These are phyloP conservation scores for Teunomyces stri DNA, from an alignment of 805 yeast genomes.

Conservation along the genomic window DNA sequence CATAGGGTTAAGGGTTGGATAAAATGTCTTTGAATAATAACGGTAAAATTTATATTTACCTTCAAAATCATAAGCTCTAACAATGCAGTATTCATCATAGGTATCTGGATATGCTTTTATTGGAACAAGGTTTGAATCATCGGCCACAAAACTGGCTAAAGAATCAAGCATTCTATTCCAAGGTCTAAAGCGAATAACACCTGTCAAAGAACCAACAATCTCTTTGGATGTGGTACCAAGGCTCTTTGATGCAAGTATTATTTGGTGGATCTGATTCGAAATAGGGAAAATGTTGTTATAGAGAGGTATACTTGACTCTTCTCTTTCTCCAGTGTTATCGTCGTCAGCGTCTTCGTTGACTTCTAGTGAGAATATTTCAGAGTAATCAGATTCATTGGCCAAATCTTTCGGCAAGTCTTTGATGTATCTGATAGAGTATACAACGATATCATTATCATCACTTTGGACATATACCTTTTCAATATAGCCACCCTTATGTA, in stretches of 20 bases:
- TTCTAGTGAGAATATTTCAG: constrained; percentile 16
- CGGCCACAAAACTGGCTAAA: constrained; percentile 39
- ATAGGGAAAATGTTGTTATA: constrained; percentile 61
- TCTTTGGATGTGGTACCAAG: constrained; percentile 63
- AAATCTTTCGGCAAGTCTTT: constrained; percentile 48
- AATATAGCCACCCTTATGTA: constrained; percentile 45
- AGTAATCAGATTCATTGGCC: constrained; percentile 42
- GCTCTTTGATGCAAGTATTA: constrained; percentile 30
- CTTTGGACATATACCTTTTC: constrained; percentile 50
- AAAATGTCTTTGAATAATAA: constrained; percentile 33
- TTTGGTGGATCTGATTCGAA: constrained; percentile 59
- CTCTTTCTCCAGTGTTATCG: constrained; percentile 22
- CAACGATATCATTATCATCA: constrained; percentile 24
- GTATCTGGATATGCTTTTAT: constrained; percentile 26
- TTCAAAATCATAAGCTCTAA: constrained; percentile 66
- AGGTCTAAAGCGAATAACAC: constrained; percentile 51
- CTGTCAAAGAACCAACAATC: constrained; percentile 49
- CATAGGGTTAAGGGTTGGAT: constrained; percentile 6
- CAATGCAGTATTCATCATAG: constrained; percentile 32
- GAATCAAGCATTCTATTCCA: constrained; percentile 51
- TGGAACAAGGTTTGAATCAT: constrained; percentile 14
- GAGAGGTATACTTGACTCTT: constrained; percentile 22
- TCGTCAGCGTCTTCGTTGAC: neutral
- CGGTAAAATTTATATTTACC: constrained; percentile 75
- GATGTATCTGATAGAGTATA: constrained; percentile 41